Base-by-base conservation (phyloP, 768 basidiomycete genomes). In the Mycena polygramma region DNA sequence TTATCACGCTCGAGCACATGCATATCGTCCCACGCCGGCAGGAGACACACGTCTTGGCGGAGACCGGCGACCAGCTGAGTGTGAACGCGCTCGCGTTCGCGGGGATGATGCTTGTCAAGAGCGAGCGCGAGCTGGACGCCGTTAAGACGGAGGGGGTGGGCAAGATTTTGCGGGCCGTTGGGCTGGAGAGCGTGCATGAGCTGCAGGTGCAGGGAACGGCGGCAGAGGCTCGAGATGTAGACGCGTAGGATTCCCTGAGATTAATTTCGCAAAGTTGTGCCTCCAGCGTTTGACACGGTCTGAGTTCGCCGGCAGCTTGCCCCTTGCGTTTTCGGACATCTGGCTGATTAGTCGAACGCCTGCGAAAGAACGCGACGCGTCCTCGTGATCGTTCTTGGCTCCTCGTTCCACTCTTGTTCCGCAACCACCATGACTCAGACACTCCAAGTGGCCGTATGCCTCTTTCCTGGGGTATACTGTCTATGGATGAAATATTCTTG, bases 31-130 rank as follows among this genome's bases (percentile, higher is more conserved):
- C 97, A 37, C 90, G 97, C 46, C 84, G 84, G 57, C 80, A 81
- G 39, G 94, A 95, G 77, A 80, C 78, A n/a, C 86, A 92, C 78
- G 79, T 75, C 14, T 79, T 93, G 7, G 70, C 80, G 62, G 84
- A 83, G 58, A 88, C 87, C 3, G 88, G 89, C n/a, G 87, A 89
- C 41, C 69, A 79, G 63, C 75, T 98, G 35, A 88, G 89, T 75
- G 85, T 98, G 51, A 98, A 98, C 79, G 87, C 97, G 53, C 85
- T 98, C 57, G 97, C 94, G 17, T 98, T 92, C 77, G 93, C 95
- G 9, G 97, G 97, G 1, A 90, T 94, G 91, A 75, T 98, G 70
- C 87, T 98, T 63, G 95, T 94, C 30, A 95, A 93, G 83, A 95
- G 92, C 71, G 89, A 92, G 63, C 85, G 85, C 22, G 95, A 97